Evolutionary conservation across 768 basidiomycete genomes (phyloP), one percentile per base, ranked within the genome.

Genomic region (Plicaturopsis crispa): DNA sequence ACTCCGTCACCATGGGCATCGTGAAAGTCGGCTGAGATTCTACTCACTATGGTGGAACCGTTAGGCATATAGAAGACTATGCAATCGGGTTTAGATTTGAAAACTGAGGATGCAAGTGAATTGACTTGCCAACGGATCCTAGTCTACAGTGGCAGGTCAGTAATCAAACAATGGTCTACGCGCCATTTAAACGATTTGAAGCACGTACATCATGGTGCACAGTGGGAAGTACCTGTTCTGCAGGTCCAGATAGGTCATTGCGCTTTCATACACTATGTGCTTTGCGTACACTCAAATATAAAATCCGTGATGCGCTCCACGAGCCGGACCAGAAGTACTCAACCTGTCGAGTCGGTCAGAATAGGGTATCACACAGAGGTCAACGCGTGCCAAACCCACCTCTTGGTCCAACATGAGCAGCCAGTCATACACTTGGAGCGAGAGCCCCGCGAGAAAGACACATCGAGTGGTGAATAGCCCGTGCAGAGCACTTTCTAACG

Each of bases 171-270:
- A n/a, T n/a, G n/a, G n/a, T n/a, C n/a, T n/a, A 13, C 23, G 13
- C n/a, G 14, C 24, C n/a, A n/a, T 24, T n/a, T 23, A 23, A 24
- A 18, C 21, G 16, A 18, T 24, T 14, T n/a, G n/a, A n/a, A n/a
- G 2, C 14, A 40, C 48, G 32, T 23, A 49, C 48, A 30, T 16
- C 11, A 46, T 8, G 2, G 34, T 24, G 4, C 41, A 3, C 5
- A 31, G 45, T 13, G 45, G 38, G 12, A 44, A 38, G 24, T 50
- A 50, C 16, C 48, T 45, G 34, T 50, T 50, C 48, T 50, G 16
- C 7, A n/a, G 13, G 24, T 20, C 6, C n/a, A n/a, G n/a, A n/a
- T 24, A 21, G 18, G n/a, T 28, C 6, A 30, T 13, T 11, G 10
- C n/a, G 7, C 6, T 34, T 20, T 31, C 21, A 6, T 23, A 31